Evolutionary conservation across 345 rosid species (phyloP).

Genomic region (Dovyalis caffra): DNA sequence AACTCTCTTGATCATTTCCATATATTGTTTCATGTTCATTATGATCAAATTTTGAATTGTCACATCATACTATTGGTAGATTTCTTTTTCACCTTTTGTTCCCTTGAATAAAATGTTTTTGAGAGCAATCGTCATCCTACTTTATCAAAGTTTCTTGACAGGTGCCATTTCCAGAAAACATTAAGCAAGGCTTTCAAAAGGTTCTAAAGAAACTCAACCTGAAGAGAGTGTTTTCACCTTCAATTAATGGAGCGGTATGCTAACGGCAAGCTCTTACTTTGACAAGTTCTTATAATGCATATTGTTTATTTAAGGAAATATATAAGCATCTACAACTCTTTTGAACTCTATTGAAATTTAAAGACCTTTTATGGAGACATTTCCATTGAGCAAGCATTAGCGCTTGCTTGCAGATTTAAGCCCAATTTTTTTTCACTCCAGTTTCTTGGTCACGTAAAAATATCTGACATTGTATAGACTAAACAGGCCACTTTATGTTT

Average conservation of each 20-base stretch:
- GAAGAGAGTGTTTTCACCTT: conserved; percentile 37
- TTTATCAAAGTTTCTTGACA: conserved; percentile 1
- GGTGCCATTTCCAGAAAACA: conserved; percentile 25
- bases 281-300: no score
- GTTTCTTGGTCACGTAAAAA: neutral
- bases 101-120: neutral
- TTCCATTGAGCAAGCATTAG: neutral
- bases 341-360: neutral
- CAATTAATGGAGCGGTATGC: conserved; percentile 42
- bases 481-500: neutral
- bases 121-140: neutral
- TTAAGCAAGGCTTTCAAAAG: conserved; percentile 6
- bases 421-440: neutral
- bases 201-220: conserved; percentile 25
- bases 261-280: neutral
- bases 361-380: neutral
- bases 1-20: no score
- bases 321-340: no score
- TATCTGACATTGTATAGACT: neutral
- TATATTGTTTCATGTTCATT: neutral
- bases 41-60: neutral
- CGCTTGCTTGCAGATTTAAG: neutral
- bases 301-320: no score
- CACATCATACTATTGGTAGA: no score
- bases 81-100: no score